phyloP scores from a whole-genome alignment of 495 filamentous ascomycete species.

The Hypoxylon intermedium region DNA sequence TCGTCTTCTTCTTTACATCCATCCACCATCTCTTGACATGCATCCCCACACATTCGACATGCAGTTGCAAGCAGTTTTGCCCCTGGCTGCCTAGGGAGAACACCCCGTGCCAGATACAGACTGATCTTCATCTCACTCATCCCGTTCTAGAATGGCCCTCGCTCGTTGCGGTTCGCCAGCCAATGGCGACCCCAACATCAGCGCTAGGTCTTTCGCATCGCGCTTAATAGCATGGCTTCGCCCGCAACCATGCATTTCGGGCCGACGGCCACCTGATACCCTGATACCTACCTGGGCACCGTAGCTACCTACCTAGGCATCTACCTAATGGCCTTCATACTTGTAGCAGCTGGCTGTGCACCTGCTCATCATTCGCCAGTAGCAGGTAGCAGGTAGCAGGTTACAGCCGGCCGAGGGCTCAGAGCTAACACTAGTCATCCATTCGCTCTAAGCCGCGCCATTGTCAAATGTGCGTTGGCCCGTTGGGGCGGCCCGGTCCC shows the following conservation, averaged over 20 bases:
- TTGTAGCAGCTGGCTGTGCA: neutral
- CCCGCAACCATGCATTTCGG: slow-evolving; percentile 17
- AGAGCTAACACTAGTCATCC: slow-evolving; percentile 4
- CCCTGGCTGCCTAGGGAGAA: neutral
- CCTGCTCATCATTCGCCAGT: too few relatives aligned
- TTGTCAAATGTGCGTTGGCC: slow-evolving; percentile 34
- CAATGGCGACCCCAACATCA: slow-evolving; percentile 26
- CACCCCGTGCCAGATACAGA: neutral
- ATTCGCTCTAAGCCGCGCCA: slow-evolving; percentile 22
- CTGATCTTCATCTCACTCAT: neutral
- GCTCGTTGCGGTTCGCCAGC: slow-evolving; percentile 22
- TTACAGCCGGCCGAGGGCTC: slow-evolving; percentile 5
- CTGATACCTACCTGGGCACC: too few relatives aligned
- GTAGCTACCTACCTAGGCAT: too few relatives aligned
- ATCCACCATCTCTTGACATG: too few relatives aligned
- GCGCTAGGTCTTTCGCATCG: slow-evolving; percentile 16
- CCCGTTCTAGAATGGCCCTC: slow-evolving; percentile 5
- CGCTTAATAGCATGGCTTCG: slow-evolving; percentile 26
- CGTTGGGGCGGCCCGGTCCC: slow-evolving; percentile 38
- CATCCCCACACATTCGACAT: slow-evolving; percentile 29
- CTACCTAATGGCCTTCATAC: neutral
- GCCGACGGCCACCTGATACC: slow-evolving; percentile 20
- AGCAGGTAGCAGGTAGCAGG: too few relatives aligned
- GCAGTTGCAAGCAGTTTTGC: neutral
- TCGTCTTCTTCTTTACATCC: slow-evolving; percentile 9